Conservation (phyloP, 345 rosid species). For the Camelina hispida region DNA sequence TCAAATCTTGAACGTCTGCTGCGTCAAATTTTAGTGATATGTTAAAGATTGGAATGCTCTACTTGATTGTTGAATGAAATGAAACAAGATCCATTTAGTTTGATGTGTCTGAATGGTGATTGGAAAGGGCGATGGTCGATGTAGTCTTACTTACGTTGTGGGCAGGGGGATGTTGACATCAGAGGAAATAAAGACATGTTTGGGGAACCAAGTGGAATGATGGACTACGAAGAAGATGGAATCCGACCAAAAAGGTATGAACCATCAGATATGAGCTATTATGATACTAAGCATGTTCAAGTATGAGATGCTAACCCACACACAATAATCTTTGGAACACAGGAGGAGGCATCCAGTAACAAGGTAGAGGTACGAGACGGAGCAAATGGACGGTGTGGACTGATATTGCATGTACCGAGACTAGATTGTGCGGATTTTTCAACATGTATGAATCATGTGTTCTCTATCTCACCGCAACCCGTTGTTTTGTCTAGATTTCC, state of each 20-base stretch:
- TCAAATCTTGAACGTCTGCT: background rate
- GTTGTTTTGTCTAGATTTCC: background rate
- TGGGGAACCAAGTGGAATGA: slow-evolving; percentile 98
- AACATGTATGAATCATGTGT: background rate
- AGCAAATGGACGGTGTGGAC: slow-evolving; percentile 6
- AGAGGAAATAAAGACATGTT: slow-evolving; percentile 89
- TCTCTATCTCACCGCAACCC: background rate
- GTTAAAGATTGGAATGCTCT: background rate
- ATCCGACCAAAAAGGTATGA: slow-evolving; percentile 93
- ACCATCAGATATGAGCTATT: background rate
- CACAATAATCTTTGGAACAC: slow-evolving; percentile 10
- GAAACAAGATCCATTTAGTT: slow-evolving; percentile 4
- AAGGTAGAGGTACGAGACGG: slow-evolving; percentile 17
- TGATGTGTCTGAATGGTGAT: slow-evolving; percentile 11
- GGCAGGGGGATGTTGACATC: slow-evolving; percentile 90
- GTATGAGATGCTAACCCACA: slow-evolving; percentile 9
- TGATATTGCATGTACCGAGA: slow-evolving; percentile 2
- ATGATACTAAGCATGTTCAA: slow-evolving; percentile 12
- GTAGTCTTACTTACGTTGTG: slow-evolving; percentile 97
- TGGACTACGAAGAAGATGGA: slow-evolving; percentile 95
- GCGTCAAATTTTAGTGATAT: background rate
- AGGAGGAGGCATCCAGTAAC: slow-evolving; percentile 44
- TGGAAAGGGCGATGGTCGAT: slow-evolving; percentile 57
- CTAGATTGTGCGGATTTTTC: background rate
- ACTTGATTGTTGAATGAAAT: slow-evolving; percentile 6